These are phyloP conservation scores for Takashimella tepidaria DNA, from an alignment of 1,284 basidiomycete species.

Conservation along the genomic window DNA sequence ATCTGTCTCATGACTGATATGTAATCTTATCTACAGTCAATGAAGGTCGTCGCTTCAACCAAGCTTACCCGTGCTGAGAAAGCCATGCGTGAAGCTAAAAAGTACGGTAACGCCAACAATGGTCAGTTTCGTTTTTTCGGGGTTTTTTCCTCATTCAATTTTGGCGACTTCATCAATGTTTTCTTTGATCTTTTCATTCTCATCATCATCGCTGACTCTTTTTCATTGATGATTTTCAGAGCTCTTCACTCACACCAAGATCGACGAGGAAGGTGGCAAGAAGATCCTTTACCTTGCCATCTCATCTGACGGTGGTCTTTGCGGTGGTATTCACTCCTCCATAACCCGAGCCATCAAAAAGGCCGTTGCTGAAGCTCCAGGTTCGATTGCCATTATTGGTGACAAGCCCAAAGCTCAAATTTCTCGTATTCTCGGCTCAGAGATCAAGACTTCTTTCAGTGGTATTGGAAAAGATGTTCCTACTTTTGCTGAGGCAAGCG, in stretches of 20 bases:
- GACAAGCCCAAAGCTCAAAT: constrained; percentile 98
- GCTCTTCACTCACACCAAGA: constrained; percentile 66
- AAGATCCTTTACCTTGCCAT: constrained; percentile 86
- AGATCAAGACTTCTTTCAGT: constrained; percentile 84
- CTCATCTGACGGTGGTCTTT: constrained; percentile 98
- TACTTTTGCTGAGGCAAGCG: constrained; percentile 91
- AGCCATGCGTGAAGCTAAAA: constrained; percentile 89
- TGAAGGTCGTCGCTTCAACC: constrained; percentile 99
- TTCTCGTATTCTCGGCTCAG: constrained; percentile 55
- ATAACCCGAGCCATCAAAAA: constrained; percentile 83
- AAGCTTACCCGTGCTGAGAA: constrained; percentile 93
- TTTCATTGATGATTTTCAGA: constrained; percentile 52
- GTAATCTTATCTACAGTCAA: constrained; percentile 83
- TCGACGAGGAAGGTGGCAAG: constrained; percentile 39
- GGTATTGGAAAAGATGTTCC: constrained; percentile 96
- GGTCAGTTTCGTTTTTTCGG: constrained; percentile 56
- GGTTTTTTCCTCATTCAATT: no score
- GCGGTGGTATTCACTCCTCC: constrained; percentile 99
- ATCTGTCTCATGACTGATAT: no score
- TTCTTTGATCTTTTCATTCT: no score
- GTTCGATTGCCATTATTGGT: constrained; percentile 80
- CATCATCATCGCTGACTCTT: no score
- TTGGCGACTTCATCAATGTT: no score
- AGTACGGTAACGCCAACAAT: constrained; percentile 89
- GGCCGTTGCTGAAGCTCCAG: constrained; percentile 56